Base-by-base conservation (phyloP, 164 flowering plant genomes). In the Taxillus chinensis region DNA sequence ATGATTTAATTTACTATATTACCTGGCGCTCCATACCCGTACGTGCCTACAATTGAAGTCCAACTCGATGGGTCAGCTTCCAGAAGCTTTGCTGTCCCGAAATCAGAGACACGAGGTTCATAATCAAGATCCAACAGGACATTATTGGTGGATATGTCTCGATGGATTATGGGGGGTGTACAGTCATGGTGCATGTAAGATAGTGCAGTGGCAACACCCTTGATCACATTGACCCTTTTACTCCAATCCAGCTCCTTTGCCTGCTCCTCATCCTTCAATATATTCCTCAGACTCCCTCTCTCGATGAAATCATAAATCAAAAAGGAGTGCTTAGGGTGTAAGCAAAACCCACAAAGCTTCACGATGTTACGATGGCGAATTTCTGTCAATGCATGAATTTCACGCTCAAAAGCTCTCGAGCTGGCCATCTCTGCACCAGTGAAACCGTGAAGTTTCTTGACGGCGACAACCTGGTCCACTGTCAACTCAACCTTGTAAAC, bases 101-200 rank as follows among this genome's bases (percentile, higher is more conserved):
- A 51, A 51, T 51, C 54, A 51, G 54, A 51, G 27, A 51, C 54
- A 3, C 10, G 54, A 51, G 54, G 27, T 8, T 14, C 54, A 17
- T 51, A 51, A 16, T 51, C 54, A 4, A 10, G 15, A 51, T 51
- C 27, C 27, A 51, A 15, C 17, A 51, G 27, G 8, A 51, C 27
- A 51, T 51, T 51, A 27, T 51, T 51, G 27, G 27, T 8, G 6
- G 54, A 51, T 14, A 51, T 14, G 27, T 51, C 54, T 51, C 54
- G 17, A 51, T 51, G 54, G 5, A 51, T 51, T 51, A 51, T 51
- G 5, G 54, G 54, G 4, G 54, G 54, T 51, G 54, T 14, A 8
- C 54, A 51, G 5, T 51, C 54, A 51, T 51, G 54, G 54, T 51
- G 54, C 54, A 51, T 14, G 54, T 51, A 51, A 15, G 54, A 51